Evolutionary conservation across 2,329 filamentous ascomycete species (phyloP), one percentile per base, ranked within the genome.

Genomic region (Fusarium phyllophilum): DNA sequence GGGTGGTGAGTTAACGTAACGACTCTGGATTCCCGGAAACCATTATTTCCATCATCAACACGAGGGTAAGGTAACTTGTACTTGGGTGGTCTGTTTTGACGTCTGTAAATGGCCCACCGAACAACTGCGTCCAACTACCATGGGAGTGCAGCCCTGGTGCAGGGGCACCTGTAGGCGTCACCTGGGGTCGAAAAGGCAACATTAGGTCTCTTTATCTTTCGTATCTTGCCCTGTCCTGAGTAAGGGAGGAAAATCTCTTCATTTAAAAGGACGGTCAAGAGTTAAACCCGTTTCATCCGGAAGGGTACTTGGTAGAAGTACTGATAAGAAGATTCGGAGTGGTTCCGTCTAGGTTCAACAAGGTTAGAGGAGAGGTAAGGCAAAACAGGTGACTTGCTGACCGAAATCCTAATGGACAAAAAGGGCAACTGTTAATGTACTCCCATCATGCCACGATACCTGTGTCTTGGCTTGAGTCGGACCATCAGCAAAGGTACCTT

Each of bases 311-410:
- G 56, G 24, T 18, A 38, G 36, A 78, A 64, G 75, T 78, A 75
- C 75, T 77, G 75, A 77, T 77, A 77, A 77, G 75, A 55, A 68
- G 45, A 67, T 75, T 58, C 73, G 73, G 74, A 68, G 66, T 66
- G 68, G 59, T 62, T 72, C 75, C 69, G 67, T 73, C 49, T 60
- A 66, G 56, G 65, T 52, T 62, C 34, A 59, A 41, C 20, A 39
- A 62, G 56, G 61, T 52, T 68, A 68, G 64, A 44, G 34, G 24
- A 22, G 29, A 51, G 45, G 57, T 46, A 49, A 20, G 59, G 61
- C 64, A 41, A 64, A 64, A 68, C 72, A 73, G 63, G 72, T 72
- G 72, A 72, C 72, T 68, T 48, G 57, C 56, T 72, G 72, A 73
- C 72, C 56, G 48, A 74, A 33, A 49, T 55, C 52, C 61, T 38